Evolutionary conservation across 2,329 filamentous ascomycete genomes (phyloP).

Genomic region (Nemania abortiva): DNA sequence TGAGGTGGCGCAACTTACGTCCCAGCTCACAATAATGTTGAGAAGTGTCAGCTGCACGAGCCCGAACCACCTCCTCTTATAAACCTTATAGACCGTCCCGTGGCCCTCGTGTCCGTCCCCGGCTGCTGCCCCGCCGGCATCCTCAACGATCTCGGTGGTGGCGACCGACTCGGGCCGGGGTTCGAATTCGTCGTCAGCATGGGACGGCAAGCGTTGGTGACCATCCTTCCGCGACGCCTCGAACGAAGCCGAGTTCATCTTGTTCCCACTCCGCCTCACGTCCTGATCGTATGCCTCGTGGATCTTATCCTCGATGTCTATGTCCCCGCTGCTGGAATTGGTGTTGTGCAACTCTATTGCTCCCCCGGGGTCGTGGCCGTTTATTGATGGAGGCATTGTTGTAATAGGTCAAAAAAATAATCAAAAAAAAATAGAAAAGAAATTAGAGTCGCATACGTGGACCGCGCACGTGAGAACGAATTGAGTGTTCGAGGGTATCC

Average conservation of each 20-base stretch:
- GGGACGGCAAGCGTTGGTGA: conserved; percentile 43
- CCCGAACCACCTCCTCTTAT: conserved; percentile 91
- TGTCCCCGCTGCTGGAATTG: conserved; percentile 24
- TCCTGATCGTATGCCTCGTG: conserved; percentile 42
- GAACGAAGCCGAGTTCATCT: neutral
- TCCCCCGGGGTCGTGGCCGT: neutral
- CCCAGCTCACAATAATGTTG: conserved; percentile 95
- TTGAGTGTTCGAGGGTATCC: neutral
- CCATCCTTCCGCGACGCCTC: conserved; percentile 27
- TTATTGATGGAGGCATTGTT: conserved; percentile 15
- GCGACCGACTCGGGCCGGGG: neutral
- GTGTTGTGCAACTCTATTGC: conserved; percentile 23
- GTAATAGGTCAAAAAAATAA: neutral
- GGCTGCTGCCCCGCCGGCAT: conserved; percentile 17
- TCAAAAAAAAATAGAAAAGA: neutral
- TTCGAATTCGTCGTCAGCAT: conserved; percentile 36
- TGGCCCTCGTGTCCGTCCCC: conserved; percentile 27
- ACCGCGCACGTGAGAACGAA: neutral
- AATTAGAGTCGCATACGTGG: neutral
- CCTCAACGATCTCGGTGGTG: conserved; percentile 33
- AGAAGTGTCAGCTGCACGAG: conserved; percentile 84
- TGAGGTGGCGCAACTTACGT: conserved; percentile 71
- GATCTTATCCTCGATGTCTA: conserved; percentile 41
- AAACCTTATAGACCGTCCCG: conserved; percentile 56
- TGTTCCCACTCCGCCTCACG: conserved; percentile 33